Base-by-base conservation (phyloP, 768 basidiomycete species). In the Psilocybe azurescens region DNA sequence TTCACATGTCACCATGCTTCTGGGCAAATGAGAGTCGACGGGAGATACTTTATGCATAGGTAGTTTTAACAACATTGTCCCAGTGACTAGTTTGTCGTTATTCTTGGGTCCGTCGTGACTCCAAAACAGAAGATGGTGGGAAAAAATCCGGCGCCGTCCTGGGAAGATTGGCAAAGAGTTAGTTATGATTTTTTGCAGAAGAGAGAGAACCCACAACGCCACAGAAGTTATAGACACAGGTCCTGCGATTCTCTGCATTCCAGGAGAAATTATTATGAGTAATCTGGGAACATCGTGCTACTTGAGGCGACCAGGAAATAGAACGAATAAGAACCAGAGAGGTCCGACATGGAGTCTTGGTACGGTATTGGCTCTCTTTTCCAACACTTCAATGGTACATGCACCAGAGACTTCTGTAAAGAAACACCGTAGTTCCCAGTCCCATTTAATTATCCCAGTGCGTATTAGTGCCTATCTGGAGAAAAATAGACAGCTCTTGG, bases 171-270 rank as follows among this genome's bases (percentile, higher is more conserved):
- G 28, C 7, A 28, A 28, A 47, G 20, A 48, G 56, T 49, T 24
- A 58, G 56, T 36, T 48, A 33, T 33, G 46, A 53, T 52, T 30
- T 48, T 44, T 49, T 58, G 47, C 47, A 58, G 20, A 58, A 36
- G 48, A 28, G 29, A 56, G 33, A 49, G 56, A 58, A 58, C 47
- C 48, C 47, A 50, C 56, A 36, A 58, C 56, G 56, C 56, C 56
- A 58, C 56, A 58, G 56, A 58, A 32, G 47, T 36, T 49, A 50
- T 58, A 47, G 48, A 49, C 30, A 33, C 29, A 58, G 33, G 32
- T 30, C 33, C 32, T 58, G 56, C 32, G 47, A 58, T 53, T 38
- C 33, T 36, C 32, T 33, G 30, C 3, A 20, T n/a, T 16, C 52
- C 36, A 36, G 52, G 24, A 11, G n/a, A 53, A 18, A 18, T n/a